Conservation (phyloP, 2,329 filamentous ascomycete genomes). For the Rugonectria rugulosa region DNA sequence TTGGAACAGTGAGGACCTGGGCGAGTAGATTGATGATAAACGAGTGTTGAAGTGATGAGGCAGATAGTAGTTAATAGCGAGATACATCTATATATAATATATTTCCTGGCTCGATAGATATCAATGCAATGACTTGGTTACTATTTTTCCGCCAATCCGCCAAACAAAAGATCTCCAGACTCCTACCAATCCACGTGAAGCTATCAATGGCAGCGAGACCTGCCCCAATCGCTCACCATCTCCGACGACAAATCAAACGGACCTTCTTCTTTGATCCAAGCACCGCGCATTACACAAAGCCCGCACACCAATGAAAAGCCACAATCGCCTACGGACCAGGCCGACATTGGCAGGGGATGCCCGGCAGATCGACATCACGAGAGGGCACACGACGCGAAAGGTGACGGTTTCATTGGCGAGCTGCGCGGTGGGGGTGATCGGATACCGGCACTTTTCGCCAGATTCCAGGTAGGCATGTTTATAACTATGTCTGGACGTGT, state of each 20-base stretch:
- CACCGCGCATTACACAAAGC: neutral
- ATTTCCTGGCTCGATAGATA: too few species aligned
- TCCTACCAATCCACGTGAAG: neutral
- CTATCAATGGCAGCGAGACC: neutral
- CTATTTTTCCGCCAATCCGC: neutral
- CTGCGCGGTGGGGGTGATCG: too few species aligned
- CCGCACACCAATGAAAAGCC: neutral
- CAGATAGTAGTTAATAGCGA: too few species aligned
- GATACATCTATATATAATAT: too few species aligned
- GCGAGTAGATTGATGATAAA: neutral
- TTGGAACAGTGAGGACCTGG: neutral
- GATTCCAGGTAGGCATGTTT: too few species aligned
- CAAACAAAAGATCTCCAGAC: neutral
- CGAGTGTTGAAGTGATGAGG: too few species aligned
- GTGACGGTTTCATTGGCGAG: too few species aligned
- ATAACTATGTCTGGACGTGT: too few species aligned
- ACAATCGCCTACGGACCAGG: neutral
- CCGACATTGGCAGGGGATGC: neutral
- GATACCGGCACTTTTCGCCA: too few species aligned
- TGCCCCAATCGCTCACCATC: neutral
- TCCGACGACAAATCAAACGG: neutral
- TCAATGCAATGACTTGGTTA: too few species aligned
- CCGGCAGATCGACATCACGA: too few species aligned
- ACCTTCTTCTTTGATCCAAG: constrained; percentile 8
- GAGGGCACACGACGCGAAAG: too few species aligned